Evolutionary conservation across 768 basidiomycete species (phyloP).

Genomic region (Trametes cingulata): DNA sequence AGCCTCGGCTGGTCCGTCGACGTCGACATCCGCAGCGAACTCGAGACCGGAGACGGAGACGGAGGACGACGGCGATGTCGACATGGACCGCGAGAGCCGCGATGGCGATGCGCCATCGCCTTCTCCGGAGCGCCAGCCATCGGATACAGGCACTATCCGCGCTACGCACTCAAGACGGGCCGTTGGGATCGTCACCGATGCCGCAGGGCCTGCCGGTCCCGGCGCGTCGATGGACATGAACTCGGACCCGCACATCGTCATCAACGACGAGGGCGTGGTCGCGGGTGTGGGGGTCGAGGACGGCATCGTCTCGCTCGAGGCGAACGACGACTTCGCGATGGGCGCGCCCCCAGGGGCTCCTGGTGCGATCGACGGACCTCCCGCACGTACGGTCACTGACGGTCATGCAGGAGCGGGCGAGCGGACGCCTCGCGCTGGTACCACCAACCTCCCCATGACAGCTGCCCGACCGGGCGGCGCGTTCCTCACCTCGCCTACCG

Average conservation of each 20-base stretch:
- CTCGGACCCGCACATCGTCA: constrained; percentile 52
- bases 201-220: constrained; percentile 28
- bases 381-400: constrained; percentile 29
- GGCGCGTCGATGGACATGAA: constrained; percentile 42
- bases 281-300: constrained; percentile 64
- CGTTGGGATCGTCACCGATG: constrained; percentile 51
- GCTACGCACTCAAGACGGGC: constrained; percentile 40
- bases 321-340: constrained; percentile 89
- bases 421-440: constrained; percentile 59
- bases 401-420: constrained; percentile 25
- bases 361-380: constrained; percentile 58
- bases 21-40: constrained; percentile 43
- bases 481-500: constrained; percentile 2
- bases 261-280: constrained; percentile 47
- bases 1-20: constrained; percentile 29
- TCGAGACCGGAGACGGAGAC: constrained; percentile 74
- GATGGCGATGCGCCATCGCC: constrained; percentile 34
- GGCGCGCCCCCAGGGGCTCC: constrained; percentile 92
- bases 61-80: constrained; percentile 73
- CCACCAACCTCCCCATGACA: constrained; percentile 48
- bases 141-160: constrained; percentile 27
- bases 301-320: constrained; percentile 72
- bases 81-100: constrained; percentile 47
- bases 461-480: constrained; percentile 15
- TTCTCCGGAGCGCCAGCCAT: constrained; percentile 32